Evolutionary conservation across 768 basidiomycete species (phyloP).

Genomic region (Rhodocollybia butyracea): DNA sequence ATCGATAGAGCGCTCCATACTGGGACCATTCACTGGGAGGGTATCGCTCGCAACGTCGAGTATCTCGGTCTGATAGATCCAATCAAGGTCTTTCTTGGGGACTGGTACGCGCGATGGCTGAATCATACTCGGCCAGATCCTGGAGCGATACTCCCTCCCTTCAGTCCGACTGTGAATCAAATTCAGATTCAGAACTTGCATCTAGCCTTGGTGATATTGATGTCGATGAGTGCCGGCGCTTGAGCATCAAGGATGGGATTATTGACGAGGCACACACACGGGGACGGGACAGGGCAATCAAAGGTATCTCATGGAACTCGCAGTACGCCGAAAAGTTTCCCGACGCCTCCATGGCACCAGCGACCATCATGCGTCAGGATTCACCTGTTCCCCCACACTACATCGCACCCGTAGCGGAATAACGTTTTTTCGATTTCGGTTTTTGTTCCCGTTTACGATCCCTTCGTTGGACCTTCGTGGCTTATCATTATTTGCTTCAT

Average conservation of each 20-base stretch:
- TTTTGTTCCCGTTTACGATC: background rate
- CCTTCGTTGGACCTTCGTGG: background rate
- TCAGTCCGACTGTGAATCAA: background rate
- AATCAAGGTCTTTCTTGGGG: conserved; percentile 73
- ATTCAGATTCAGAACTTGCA: conserved; percentile 1
- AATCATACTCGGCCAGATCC: conserved; percentile 25
- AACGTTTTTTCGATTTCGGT: background rate
- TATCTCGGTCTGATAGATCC: conserved; percentile 76
- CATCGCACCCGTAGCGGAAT: background rate
- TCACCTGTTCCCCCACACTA: background rate
- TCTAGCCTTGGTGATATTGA: too few species aligned
- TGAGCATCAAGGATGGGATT: background rate
- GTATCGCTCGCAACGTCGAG: conserved; percentile 85
- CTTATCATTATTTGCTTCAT: conserved; percentile 3
- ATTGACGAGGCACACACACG: background rate
- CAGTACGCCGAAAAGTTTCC: conserved; percentile 4
- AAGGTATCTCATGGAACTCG: conserved; percentile 7
- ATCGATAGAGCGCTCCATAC: conserved; percentile 68
- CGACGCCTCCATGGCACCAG: background rate
- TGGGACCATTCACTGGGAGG: conserved; percentile 77
- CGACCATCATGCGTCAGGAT: background rate
- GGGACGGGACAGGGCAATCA: conserved; percentile 2
- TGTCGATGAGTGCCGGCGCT: too few species aligned
- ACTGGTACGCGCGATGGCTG: conserved; percentile 71
- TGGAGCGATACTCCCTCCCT: background rate